Conservation (phyloP, 306 rosid species). For the Parietaria judaica region DNA sequence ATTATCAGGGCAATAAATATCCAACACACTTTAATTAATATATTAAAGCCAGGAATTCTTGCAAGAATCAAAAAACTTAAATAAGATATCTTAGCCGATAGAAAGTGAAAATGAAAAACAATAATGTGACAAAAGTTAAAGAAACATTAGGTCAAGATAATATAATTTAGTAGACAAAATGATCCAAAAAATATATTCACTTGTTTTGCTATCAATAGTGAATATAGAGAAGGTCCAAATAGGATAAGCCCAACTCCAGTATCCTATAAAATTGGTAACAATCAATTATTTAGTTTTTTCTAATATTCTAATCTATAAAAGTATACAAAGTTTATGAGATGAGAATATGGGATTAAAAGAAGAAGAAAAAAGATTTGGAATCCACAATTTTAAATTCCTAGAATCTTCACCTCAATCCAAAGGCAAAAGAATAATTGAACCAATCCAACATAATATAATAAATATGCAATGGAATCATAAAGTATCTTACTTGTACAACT, state of each 20-base stretch:
- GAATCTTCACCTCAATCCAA: slow-evolving; percentile 9
- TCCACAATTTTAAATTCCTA: slow-evolving; percentile 1
- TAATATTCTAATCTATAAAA: not conserved
- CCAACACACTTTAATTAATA: too few species aligned
- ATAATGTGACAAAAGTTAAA: not conserved
- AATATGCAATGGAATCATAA: not conserved
- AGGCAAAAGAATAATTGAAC: slow-evolving; percentile 9
- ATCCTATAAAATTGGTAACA: not conserved
- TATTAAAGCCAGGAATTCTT: too few species aligned
- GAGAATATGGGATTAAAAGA: not conserved
- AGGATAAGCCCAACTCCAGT: not conserved
- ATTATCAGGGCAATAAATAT: not conserved
- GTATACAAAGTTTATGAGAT: not conserved
- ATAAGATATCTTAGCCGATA: not conserved
- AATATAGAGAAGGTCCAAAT: not conserved
- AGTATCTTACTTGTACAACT: slow-evolving; percentile 10
- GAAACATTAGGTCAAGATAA: not conserved
- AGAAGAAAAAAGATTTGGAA: not conserved
- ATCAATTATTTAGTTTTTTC: not conserved
- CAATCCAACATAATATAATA: not conserved
- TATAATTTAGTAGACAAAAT: not conserved
- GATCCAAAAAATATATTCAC: not conserved
- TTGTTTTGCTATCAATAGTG: not conserved
- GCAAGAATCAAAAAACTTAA: not conserved
- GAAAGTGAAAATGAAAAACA: not conserved